Evolutionary conservation across 495 filamentous ascomycete genomes (phyloP).

Genomic region (Penicillium tannophilum): DNA sequence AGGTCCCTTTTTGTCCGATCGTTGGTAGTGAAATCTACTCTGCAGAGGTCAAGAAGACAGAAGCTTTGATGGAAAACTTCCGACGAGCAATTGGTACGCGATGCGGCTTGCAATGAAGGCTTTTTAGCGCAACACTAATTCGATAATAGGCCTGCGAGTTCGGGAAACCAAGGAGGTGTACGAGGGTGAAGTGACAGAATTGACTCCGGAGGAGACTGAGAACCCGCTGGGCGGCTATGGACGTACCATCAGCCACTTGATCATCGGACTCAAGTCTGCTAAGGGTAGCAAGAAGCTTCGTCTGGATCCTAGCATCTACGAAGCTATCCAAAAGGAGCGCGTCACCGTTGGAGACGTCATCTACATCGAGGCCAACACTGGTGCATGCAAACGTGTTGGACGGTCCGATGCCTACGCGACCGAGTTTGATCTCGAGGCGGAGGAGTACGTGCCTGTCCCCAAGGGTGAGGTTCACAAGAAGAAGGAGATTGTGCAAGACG

Average conservation of each 20-base stretch:
- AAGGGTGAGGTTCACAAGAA: conserved; percentile 99
- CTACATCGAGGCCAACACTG: conserved; percentile 98
- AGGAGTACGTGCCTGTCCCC: conserved; percentile 97
- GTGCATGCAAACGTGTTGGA: conserved; percentile 93
- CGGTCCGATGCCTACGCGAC: conserved; percentile 95
- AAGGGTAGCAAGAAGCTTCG: conserved; percentile 96
- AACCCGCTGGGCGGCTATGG: conserved; percentile 96
- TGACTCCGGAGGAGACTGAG: conserved; percentile 96
- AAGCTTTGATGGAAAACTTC: conserved; percentile 98
- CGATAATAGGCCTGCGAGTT: conserved; percentile 69
- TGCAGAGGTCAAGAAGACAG: conserved; percentile 98
- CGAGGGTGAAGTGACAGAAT: conserved; percentile 93
- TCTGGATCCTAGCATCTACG: conserved; percentile 96
- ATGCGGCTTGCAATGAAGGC: not conserved
- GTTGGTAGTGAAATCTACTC: conserved; percentile 97
- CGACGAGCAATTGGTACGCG: conserved; percentile 82
- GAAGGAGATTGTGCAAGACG: conserved; percentile 99
- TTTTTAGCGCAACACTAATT: conserved; percentile 20
- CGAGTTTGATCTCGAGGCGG: conserved; percentile 96
- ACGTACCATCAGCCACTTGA: conserved; percentile 86
- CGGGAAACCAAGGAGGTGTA: conserved; percentile 98
- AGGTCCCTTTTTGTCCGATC: conserved; percentile 96
- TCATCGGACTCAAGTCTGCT: conserved; percentile 87
- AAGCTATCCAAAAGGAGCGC: conserved; percentile 96
- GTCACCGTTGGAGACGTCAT: conserved; percentile 96